These are phyloP conservation scores for Candida peoriensis DNA, from an alignment of 805 yeast genomes.

Conservation along the genomic window DNA sequence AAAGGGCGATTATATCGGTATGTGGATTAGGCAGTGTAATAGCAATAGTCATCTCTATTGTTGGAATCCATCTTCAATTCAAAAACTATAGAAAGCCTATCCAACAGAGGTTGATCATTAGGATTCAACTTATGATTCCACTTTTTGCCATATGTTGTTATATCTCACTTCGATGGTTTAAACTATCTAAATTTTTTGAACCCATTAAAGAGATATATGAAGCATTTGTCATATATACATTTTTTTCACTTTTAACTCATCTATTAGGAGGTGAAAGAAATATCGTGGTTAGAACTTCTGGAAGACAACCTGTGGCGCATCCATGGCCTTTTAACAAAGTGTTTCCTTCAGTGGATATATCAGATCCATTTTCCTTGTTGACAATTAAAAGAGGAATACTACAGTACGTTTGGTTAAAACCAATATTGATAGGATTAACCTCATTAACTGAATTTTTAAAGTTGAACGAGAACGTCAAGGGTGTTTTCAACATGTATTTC, in stretches of 20 bases:
- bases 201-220: constrained; percentile 89
- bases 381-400: constrained; percentile 77
- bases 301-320: constrained; percentile 66
- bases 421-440: constrained; percentile 61
- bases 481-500: constrained; percentile 45
- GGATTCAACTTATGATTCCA: constrained; percentile 82
- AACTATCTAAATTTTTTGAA: constrained; percentile 46
- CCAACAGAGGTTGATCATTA: constrained; percentile 77
- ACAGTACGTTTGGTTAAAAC: constrained; percentile 95
- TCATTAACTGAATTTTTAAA: constrained; percentile 43
- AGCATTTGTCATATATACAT: constrained; percentile 93
- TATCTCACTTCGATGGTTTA: constrained; percentile 44
- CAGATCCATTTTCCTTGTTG: constrained; percentile 79
- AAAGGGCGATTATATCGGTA: constrained; percentile 2
- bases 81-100: constrained; percentile 80
- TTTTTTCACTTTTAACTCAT: constrained; percentile 75
- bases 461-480: constrained; percentile 36
- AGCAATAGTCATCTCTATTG: constrained; percentile 36
- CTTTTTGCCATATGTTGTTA: constrained; percentile 72
- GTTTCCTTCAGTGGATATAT: constrained; percentile 63
- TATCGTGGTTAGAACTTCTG: constrained; percentile 66
- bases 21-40: constrained; percentile 9
- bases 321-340: constrained; percentile 48
- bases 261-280: constrained; percentile 90
- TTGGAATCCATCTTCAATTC: constrained; percentile 49